phyloP scores from a whole-genome alignment of 192 early-diverging fungal genomes.

The Endogone sp. region DNA sequence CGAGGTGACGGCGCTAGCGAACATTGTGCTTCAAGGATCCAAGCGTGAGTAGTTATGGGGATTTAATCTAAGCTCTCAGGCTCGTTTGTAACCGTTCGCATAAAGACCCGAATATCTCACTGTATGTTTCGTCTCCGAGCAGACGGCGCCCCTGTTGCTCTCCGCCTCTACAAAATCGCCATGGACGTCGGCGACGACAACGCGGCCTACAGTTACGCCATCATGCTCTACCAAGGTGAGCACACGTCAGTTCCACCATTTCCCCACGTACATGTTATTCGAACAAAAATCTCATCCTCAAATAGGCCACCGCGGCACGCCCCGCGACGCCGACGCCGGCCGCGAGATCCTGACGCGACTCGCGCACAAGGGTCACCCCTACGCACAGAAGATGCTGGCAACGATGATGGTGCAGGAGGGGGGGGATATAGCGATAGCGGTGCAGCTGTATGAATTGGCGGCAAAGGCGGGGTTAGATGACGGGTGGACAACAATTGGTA shows the following conservation, averaged over 20 bases:
- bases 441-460: constrained; percentile 42
- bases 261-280: background rate
- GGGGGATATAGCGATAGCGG: constrained; percentile 28
- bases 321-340: constrained; percentile 28
- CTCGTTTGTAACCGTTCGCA: background rate
- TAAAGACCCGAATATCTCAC: background rate
- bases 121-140: background rate
- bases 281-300: background rate
- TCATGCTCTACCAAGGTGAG: constrained; percentile 42
- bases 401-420: constrained; percentile 35
- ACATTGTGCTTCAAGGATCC: background rate
- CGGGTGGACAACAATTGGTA: constrained; percentile 36
- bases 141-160: constrained; percentile 26
- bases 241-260: background rate
- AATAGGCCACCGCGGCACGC: constrained; percentile 27
- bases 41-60: background rate
- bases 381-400: constrained; percentile 41
- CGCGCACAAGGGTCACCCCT: constrained; percentile 37
- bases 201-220: constrained; percentile 40
- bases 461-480: constrained; percentile 26
- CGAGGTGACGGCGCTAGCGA: background rate
- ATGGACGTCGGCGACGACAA: constrained; percentile 37
- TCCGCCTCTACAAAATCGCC: constrained; percentile 31
- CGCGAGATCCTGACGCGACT: constrained; percentile 32
- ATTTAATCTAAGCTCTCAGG: background rate